Conservation (phyloP, 1,139 yeast species). For the Torulaspora globosa region DNA sequence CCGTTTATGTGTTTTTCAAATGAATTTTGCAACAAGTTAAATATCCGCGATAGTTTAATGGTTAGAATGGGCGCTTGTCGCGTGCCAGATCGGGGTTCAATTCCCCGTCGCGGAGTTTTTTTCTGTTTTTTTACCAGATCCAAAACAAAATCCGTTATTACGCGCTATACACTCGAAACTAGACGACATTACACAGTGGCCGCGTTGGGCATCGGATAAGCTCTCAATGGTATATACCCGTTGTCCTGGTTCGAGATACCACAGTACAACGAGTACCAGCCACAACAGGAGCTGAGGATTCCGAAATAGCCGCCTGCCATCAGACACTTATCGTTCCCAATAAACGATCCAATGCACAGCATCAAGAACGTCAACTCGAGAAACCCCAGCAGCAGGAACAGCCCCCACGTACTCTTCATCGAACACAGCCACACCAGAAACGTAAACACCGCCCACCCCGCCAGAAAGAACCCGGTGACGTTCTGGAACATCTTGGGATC, state of each 20-base stretch:
- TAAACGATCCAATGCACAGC: conserved; percentile 54
- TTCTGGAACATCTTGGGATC: conserved; percentile 42
- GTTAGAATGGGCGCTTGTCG: conserved; percentile 41
- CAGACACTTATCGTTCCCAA: conserved; percentile 43
- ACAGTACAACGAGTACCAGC: conserved; percentile 64
- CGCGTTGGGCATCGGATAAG: conserved; percentile 52
- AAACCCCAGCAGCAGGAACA: conserved; percentile 50
- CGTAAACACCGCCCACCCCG: conserved; percentile 67
- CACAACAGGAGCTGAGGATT: conserved; percentile 54
- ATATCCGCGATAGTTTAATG: conserved; percentile 39
- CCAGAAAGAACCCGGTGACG: conserved; percentile 56
- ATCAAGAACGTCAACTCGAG: conserved; percentile 54
- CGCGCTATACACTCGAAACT: no score
- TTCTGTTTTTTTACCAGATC: no score
- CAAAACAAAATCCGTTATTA: no score
- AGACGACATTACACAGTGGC: conserved; percentile 28
- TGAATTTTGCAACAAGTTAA: not conserved
- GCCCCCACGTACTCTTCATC: conserved; percentile 60
- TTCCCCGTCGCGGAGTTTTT: conserved; percentile 39
- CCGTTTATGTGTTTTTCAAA: not conserved
- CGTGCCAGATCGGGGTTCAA: conserved; percentile 41
- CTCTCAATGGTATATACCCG: conserved; percentile 55
- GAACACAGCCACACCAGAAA: conserved; percentile 55
- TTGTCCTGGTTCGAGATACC: conserved; percentile 63
- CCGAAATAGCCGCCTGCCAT: conserved; percentile 76